phyloP scores from a whole-genome alignment of 257 asterid genomes.

The Capsicum chinense region DNA sequence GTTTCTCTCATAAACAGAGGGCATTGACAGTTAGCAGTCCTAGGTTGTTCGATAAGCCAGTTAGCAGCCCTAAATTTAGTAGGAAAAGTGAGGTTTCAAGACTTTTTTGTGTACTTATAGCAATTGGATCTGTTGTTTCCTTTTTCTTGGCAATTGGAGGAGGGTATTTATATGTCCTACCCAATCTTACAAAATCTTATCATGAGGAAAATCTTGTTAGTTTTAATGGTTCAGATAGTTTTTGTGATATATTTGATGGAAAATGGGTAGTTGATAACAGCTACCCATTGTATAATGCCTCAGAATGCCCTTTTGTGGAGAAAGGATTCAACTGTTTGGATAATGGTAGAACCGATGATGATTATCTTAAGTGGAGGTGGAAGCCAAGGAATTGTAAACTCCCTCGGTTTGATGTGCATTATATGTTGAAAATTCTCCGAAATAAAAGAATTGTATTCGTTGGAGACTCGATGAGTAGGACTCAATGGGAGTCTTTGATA shows the following conservation, averaged over 20 bases:
- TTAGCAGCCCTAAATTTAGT: constrained; percentile 59
- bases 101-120: constrained; percentile 40
- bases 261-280: constrained; percentile 60
- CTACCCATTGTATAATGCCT: constrained; percentile 72
- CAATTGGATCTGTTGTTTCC: constrained; percentile 53
- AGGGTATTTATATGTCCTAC: constrained; percentile 70
- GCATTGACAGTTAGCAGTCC: constrained; percentile 55
- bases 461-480: constrained; percentile 86
- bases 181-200: constrained; percentile 58
- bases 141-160: constrained; percentile 59
- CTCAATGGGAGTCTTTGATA: constrained; percentile 88
- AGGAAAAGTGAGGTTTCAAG: constrained; percentile 52
- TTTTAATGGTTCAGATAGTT: constrained; percentile 37
- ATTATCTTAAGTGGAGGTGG: constrained; percentile 82
- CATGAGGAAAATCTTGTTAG: constrained; percentile 43
- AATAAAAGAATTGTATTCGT: constrained; percentile 71
- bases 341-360: constrained; percentile 64
- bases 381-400: constrained; percentile 67
- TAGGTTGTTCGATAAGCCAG: constrained; percentile 36
- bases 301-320: constrained; percentile 79
- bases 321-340: constrained; percentile 71
- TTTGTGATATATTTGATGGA: constrained; percentile 71
- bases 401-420: constrained; percentile 54
- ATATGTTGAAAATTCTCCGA: constrained; percentile 51
- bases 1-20: constrained; percentile 63